Evolutionary conservation across 2,329 filamentous ascomycete species (phyloP).

Genomic region (Thielaviopsis musarum): DNA sequence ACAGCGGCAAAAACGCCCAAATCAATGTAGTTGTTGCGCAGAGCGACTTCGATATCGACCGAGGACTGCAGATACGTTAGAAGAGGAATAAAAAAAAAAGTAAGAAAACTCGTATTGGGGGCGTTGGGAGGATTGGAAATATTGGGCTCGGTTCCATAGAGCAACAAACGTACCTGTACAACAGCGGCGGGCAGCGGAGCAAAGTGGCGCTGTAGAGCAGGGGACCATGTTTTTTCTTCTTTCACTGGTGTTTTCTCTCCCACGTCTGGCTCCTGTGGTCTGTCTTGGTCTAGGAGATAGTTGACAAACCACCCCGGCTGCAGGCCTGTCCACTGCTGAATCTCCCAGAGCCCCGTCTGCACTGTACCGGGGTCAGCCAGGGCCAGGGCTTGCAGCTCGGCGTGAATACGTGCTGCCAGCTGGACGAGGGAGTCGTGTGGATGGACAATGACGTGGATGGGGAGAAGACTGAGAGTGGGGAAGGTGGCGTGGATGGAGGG

Average conservation of each 20-base stretch:
- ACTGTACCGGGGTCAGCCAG: conserved; percentile 31
- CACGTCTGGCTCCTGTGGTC: not conserved
- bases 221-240: no score
- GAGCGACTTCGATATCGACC: not conserved
- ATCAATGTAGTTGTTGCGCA: not conserved
- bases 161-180: no score
- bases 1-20: not conserved
- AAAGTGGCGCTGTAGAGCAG: no score
- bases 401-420: conserved; percentile 46
- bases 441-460: conserved; percentile 38
- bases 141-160: no score
- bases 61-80: not conserved
- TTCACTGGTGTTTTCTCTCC: not conserved
- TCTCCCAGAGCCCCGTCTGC: conserved; percentile 48
- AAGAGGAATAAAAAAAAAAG: not conserved
- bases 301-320: conserved; percentile 62
- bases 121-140: no score
- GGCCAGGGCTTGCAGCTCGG: conserved; percentile 47
- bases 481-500: conserved; percentile 31
- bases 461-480: conserved; percentile 67
- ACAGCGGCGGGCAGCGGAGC: no score
- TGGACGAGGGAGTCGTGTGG: conserved; percentile 21
- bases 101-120: not conserved
- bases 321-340: conserved; percentile 58
- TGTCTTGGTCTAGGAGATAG: conserved; percentile 19